A percentile compares a stretch with the other conserved stretches of the same genome.
phyloP scores from a whole-genome alignment of 495 filamentous ascomycete species.

The Tuber magnatum region DNA sequence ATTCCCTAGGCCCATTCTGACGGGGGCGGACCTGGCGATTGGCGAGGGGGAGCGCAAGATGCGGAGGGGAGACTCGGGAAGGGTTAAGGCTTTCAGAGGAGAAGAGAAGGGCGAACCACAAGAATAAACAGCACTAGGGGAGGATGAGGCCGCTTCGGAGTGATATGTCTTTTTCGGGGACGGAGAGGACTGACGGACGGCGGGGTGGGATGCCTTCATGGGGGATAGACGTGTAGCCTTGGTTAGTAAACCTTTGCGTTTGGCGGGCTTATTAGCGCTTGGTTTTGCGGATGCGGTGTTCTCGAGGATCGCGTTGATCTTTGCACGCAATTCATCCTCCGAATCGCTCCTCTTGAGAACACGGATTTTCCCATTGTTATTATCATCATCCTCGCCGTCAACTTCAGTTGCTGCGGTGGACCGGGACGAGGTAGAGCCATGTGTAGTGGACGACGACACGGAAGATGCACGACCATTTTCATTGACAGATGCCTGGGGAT shows the following conservation, averaged over 20 bases:
- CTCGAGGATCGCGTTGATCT: conserved; percentile 35
- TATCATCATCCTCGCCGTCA: conserved; percentile 9
- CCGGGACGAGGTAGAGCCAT: conserved; percentile 6
- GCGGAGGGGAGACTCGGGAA: conserved; percentile 28
- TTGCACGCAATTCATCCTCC: conserved; percentile 31
- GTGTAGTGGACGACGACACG: conserved; percentile 13
- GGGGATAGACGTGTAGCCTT: conserved; percentile 19
- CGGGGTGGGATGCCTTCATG: conserved; percentile 29
- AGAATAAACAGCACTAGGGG: conserved; percentile 8
- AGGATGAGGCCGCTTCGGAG: conserved; percentile 24
- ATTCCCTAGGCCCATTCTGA: conserved; percentile 32
- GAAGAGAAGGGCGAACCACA: not conserved
- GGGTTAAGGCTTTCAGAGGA: conserved; percentile 14
- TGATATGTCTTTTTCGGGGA: conserved; percentile 17
- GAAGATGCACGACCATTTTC: conserved; percentile 16
- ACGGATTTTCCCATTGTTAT: conserved; percentile 19
- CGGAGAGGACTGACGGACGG: conserved; percentile 30
- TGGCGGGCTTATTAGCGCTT: conserved; percentile 17
- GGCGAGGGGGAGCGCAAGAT: conserved; percentile 30
- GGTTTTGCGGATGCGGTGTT: conserved; percentile 10
- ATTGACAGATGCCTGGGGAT: conserved; percentile 23
- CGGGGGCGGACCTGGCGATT: conserved; percentile 27
- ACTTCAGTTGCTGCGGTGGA: conserved; percentile 20
- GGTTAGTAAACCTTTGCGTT: conserved; percentile 8
- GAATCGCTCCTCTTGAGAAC: conserved; percentile 32